Conservation (phyloP, 108 stramenopile species). For the Chaetoceros muelleri region DNA sequence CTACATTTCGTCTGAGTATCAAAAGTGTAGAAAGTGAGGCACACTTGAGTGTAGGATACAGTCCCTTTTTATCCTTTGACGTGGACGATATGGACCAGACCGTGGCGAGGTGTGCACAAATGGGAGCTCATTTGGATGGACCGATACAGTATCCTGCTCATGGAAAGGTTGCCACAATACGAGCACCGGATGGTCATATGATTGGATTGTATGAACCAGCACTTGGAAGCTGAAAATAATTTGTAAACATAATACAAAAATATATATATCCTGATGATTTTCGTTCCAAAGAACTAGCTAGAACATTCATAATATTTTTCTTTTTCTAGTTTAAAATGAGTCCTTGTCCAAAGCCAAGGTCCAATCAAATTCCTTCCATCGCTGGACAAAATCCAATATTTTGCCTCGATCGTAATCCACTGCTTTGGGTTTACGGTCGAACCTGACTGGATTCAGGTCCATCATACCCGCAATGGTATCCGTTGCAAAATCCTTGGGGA, state of each 20-base stretch:
- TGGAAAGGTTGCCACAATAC: slow-evolving; percentile 73
- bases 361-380: slow-evolving; percentile 55
- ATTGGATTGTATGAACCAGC: slow-evolving; percentile 74
- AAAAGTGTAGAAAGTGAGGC: slow-evolving; percentile 56
- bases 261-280: neutral
- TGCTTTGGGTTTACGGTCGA: slow-evolving; percentile 36
- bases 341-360: slow-evolving; percentile 15
- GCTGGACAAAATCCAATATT: slow-evolving; percentile 39
- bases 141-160: slow-evolving; percentile 87
- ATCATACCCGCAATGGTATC: slow-evolving; percentile 75
- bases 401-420: slow-evolving; percentile 27
- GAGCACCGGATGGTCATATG: slow-evolving; percentile 79
- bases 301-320: neutral
- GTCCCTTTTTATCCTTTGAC: slow-evolving; percentile 64
- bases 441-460: slow-evolving; percentile 58
- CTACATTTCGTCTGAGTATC: slow-evolving; percentile 40
- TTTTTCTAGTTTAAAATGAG: neutral
- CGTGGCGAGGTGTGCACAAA: slow-evolving; percentile 61
- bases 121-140: slow-evolving; percentile 75
- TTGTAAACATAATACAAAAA: no score
- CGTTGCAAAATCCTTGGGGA: slow-evolving; percentile 59
- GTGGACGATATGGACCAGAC: slow-evolving; percentile 62
- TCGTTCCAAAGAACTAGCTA: neutral
- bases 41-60: slow-evolving; percentile 64
- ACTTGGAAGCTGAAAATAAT: no score